Evolutionary conservation across 345 rosid species (phyloP).

Genomic region (Erysimum cheiranthoides): DNA sequence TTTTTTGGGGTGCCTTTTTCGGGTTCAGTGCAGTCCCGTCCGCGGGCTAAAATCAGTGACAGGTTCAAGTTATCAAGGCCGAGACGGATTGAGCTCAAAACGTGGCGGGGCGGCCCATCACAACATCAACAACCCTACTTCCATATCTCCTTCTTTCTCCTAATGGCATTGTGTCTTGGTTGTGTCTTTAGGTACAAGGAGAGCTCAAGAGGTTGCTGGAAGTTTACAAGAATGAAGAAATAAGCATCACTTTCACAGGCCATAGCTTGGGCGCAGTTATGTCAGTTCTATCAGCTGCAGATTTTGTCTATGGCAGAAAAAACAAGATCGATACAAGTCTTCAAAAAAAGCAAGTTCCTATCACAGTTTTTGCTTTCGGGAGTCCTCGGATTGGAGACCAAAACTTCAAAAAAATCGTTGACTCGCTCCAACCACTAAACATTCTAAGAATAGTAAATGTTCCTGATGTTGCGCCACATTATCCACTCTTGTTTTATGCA

Average conservation of each 20-base stretch:
- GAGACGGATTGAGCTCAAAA: neutral
- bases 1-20: neutral
- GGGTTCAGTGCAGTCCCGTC: neutral
- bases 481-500: constrained; percentile 39
- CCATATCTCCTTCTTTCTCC: constrained; percentile 1
- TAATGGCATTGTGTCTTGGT: constrained; percentile 20
- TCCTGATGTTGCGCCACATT: constrained; percentile 46
- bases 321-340: constrained; percentile 28
- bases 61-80: neutral
- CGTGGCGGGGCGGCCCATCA: neutral
- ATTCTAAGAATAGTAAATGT: constrained; percentile 44
- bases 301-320: constrained; percentile 50
- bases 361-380: constrained; percentile 61
- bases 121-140: constrained; percentile 2
- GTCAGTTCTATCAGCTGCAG: constrained; percentile 60
- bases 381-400: constrained; percentile 62
- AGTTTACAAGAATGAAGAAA: constrained; percentile 58
- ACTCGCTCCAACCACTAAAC: constrained; percentile 33
- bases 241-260: constrained; percentile 63
- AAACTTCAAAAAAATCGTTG: constrained; percentile 30
- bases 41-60: neutral
- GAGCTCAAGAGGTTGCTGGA: constrained; percentile 61
- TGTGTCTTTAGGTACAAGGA: constrained; percentile 49
- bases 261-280: constrained; percentile 71
- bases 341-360: constrained; percentile 43